These are phyloP conservation scores for Mycena floridula DNA, from an alignment of 768 basidiomycete species.

Conservation along the genomic window DNA sequence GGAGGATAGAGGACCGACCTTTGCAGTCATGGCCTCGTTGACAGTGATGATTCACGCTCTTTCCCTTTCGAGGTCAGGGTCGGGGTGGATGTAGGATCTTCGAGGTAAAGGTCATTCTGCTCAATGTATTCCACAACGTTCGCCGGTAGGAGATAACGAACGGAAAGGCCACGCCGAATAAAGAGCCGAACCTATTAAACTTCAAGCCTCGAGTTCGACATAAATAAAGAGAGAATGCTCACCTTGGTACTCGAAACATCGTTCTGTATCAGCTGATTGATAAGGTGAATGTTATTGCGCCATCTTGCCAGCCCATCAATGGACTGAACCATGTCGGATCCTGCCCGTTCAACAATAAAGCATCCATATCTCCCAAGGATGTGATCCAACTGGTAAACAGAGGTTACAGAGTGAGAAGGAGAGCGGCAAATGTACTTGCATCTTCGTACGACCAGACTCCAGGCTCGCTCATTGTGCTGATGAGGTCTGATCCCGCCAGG, in stretches of 20 bases:
- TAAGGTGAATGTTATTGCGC: constrained; percentile 84
- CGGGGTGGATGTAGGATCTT: constrained; percentile 36
- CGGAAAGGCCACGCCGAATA: constrained; percentile 72
- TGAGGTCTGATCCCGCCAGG: constrained; percentile 95
- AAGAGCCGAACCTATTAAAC: constrained; percentile 53
- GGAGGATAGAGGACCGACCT: neutral
- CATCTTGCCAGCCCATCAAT: constrained; percentile 68
- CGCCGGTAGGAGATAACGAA: constrained; percentile 86
- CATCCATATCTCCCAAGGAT: constrained; percentile 94
- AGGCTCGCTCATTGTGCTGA: constrained; percentile 96
- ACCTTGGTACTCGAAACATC: constrained; percentile 96
- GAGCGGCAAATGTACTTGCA: constrained; percentile 43
- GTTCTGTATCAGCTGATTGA: constrained; percentile 93
- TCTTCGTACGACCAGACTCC: constrained; percentile 96
- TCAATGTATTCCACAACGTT: constrained; percentile 95
- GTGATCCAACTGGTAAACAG: constrained; percentile 73
- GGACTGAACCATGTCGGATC: constrained; percentile 85
- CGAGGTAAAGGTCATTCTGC: constrained; percentile 68
- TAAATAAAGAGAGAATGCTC: constrained; percentile 3
- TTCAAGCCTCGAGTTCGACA: neutral
- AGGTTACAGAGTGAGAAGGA: constrained; percentile 2
- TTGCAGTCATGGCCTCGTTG: neutral
- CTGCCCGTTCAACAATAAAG: constrained; percentile 92
- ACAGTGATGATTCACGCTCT: constrained; percentile 13
- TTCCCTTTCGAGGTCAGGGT: constrained; percentile 6